phyloP scores from a whole-genome alignment of 257 asterid genomes.

The Solanum boliviense region DNA sequence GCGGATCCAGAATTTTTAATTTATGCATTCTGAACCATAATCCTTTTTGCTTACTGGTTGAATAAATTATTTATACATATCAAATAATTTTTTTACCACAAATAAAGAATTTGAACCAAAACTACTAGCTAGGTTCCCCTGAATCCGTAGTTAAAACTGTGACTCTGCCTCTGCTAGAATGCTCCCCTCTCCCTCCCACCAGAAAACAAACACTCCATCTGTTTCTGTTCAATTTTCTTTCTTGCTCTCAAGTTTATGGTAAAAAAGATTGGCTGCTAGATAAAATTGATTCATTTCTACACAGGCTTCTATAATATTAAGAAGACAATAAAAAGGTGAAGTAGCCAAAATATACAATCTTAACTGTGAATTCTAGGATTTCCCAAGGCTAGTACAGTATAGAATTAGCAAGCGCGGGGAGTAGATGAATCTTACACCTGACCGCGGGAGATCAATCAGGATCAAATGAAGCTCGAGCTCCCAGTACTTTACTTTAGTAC shows the following conservation, averaged over 20 bases:
- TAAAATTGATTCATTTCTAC: neutral
- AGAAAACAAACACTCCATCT: neutral
- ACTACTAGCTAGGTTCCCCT: neutral
- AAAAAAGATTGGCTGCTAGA: neutral
- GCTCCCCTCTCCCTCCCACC: neutral
- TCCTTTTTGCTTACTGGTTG: neutral
- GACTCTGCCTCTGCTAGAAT: neutral
- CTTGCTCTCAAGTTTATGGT: neutral
- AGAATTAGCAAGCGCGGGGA: neutral
- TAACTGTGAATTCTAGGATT: neutral
- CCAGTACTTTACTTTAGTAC: constrained; percentile 4
- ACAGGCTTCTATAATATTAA: neutral
- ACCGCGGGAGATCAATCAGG: neutral
- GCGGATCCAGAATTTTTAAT: neutral
- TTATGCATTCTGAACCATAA: neutral
- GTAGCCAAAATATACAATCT: neutral
- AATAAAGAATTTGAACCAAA: neutral
- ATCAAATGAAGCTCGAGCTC: neutral
- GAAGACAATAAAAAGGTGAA: neutral
- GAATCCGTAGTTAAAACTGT: neutral
- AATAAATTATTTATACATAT: neutral
- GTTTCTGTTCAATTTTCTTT: neutral
- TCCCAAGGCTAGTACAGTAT: neutral
- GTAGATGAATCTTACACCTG: neutral
- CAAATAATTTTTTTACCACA: neutral